Evolutionary conservation across 2,329 filamentous ascomycete species (phyloP).

Genomic region (Gaeumannomyces sp.): DNA sequence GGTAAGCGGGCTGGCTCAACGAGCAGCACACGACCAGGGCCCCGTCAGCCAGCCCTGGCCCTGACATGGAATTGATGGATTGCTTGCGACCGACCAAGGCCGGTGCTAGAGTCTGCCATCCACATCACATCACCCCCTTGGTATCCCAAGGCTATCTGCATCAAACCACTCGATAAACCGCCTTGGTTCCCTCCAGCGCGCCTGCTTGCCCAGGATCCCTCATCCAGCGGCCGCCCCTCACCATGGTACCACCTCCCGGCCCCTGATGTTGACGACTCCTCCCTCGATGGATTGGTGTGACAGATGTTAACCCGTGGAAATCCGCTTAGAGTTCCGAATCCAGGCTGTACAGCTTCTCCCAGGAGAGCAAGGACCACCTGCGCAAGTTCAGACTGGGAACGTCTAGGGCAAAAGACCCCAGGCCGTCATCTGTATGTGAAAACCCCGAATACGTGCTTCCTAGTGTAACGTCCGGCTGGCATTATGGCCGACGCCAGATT

Average conservation of each 20-base stretch:
- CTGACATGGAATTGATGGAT: too few species aligned
- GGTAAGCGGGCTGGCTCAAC: neutral
- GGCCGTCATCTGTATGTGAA: slow-evolving; percentile 83
- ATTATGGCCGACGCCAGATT: neutral
- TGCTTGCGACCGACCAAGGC: too few species aligned
- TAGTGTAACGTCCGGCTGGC: neutral
- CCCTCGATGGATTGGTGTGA: neutral
- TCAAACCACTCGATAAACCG: neutral
- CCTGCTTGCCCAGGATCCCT: neutral
- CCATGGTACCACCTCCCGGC: slow-evolving; percentile 5
- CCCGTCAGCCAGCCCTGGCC: neutral
- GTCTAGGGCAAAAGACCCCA: slow-evolving; percentile 77
- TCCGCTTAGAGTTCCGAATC: slow-evolving; percentile 64
- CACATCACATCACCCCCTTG: neutral
- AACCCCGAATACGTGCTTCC: neutral
- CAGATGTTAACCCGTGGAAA: neutral
- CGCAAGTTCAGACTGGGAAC: slow-evolving; percentile 92
- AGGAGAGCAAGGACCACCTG: slow-evolving; percentile 81
- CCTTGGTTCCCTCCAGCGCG: too few species aligned
- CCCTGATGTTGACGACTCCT: neutral
- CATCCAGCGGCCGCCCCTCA: slow-evolving; percentile 18
- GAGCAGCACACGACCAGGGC: neutral
- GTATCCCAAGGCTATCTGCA: neutral
- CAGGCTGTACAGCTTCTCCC: slow-evolving; percentile 85
- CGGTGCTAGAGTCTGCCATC: too few species aligned